Percentiles rank a stretch among this genome's conserved stretches.
These are phyloP conservation scores for Chimonanthus salicifolius DNA, from an alignment of 164 flowering plant genomes.

Conservation along the genomic window DNA sequence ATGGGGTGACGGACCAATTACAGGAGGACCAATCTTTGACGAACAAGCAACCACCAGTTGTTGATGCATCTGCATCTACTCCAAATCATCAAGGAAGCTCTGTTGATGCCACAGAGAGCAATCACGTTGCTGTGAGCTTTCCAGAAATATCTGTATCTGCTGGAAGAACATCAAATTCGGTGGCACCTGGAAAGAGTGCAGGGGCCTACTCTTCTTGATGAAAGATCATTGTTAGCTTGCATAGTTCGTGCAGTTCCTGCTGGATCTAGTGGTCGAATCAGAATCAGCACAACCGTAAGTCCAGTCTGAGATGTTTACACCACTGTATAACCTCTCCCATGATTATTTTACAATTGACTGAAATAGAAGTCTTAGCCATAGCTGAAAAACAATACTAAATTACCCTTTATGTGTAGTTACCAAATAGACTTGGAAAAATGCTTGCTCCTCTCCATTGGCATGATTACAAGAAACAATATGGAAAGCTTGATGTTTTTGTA, in stretches of 20 bases:
- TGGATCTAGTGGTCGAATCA: constrained; percentile 58
- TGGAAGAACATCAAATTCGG: constrained; percentile 22
- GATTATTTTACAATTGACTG: not conserved
- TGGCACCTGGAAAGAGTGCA: constrained; percentile 26
- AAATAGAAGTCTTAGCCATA: no score
- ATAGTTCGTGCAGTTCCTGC: constrained; percentile 92
- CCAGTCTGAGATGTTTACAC: not conserved
- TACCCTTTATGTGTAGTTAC: constrained; percentile 47
- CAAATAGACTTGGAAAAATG: constrained; percentile 91
- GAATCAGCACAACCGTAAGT: constrained; percentile 82
- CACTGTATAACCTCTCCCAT: not conserved
- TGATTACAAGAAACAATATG: constrained; percentile 82
- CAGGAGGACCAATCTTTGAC: constrained; percentile 16
- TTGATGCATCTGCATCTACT: constrained; percentile 24
- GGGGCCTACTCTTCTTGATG: constrained; percentile 63
- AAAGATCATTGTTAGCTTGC: constrained; percentile 71
- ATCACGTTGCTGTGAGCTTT: constrained; percentile 18
- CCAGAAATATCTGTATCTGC: constrained; percentile 39
- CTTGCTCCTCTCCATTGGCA: constrained; percentile 95
- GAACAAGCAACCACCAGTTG: constrained; percentile 27
- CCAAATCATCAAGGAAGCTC: constrained; percentile 19
- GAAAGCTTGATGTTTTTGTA: constrained; percentile 91
- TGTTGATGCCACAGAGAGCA: constrained; percentile 21
- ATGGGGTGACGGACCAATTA: constrained; percentile 13
- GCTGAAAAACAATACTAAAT: not conserved